Conservation (phyloP, 352 stramenopile genomes). For the Pythium graminicola region DNA sequence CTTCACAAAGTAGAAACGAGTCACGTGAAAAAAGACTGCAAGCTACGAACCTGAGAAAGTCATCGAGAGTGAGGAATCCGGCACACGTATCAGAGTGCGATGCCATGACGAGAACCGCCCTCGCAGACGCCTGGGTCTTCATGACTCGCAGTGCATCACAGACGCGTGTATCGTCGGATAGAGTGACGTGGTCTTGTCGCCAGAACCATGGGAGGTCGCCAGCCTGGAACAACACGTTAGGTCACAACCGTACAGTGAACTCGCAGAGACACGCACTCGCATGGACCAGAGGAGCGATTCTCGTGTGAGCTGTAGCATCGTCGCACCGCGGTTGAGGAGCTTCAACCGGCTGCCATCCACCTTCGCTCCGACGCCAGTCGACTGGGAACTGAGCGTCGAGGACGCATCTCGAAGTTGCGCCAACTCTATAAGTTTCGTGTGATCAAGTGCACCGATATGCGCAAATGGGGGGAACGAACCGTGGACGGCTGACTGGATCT, state of each 20-base stretch:
- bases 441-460: no score
- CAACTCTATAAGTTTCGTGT: neutral
- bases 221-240: conserved; percentile 20
- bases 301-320: conserved; percentile 13
- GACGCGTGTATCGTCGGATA: conserved; percentile 28
- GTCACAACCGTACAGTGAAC: neutral
- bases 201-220: conserved; percentile 40
- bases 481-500: conserved; percentile 39
- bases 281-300: conserved; percentile 21
- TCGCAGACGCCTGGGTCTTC: conserved; percentile 13
- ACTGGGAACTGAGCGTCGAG: no score
- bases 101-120: conserved; percentile 24
- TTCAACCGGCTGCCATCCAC: conserved; percentile 6
- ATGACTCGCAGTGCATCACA: conserved; percentile 33
- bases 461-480: conserved; percentile 28
- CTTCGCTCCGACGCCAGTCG: neutral
- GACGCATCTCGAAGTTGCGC: no score
- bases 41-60: conserved; percentile 36
- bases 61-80: conserved; percentile 32
- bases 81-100: conserved; percentile 8
- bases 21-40: conserved; percentile 4
- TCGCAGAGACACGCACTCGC: conserved; percentile 4
- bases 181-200: conserved; percentile 28
- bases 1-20: neutral
- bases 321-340: conserved; percentile 17